Evolutionary conservation across 176 grass and related monocot species (phyloP), one percentile per base, ranked within the genome.

Genomic region (Aegilops longissima): DNA sequence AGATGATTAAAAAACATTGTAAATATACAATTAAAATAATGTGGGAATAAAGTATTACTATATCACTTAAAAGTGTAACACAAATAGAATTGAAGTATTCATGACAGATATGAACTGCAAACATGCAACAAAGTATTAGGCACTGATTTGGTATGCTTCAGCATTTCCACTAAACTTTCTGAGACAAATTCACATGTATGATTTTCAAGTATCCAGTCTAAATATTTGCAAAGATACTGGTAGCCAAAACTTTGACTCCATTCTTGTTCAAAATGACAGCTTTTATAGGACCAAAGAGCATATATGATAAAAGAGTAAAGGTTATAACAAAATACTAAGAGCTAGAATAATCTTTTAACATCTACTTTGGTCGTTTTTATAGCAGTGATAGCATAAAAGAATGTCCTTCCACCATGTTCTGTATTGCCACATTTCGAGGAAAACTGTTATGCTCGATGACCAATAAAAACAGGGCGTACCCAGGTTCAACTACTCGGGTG

Each of bases 1-100:
- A 83, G 34, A 61, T 27, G 51, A 85, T 77, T 23, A 71, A 85
- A 59, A 58, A 49, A 74, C 12, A 74, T 21, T 16, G 33, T 59
- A 21, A 59, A 21, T 40, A 18, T 33, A 69, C 38, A 45, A 82
- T 38, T 30, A 56, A 56, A 27, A 63, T 63, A 78, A 64, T 33
- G 12, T 90, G 7, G 24, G 14, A 4, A 14, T 34, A 21, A 62
- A 29, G 67, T 36, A 68, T 4, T 27, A 40, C 12, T 51, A 71
- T 27, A 71, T 64, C 21, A 12, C 2, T 14, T 36, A 21, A 84
- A 38, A 54, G 5, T 59, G 11, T 31, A 38, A 25, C 24, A 74
- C 29, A 56, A 56, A 66, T 42, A 76, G 7, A 85, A 14, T 66
- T 35, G 11, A 4, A 64, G 11, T 83, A 42, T 66, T 18, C 71